Base-by-base conservation (phyloP, 1,139 yeast genomes). In the Suhomyces guaymorum region DNA sequence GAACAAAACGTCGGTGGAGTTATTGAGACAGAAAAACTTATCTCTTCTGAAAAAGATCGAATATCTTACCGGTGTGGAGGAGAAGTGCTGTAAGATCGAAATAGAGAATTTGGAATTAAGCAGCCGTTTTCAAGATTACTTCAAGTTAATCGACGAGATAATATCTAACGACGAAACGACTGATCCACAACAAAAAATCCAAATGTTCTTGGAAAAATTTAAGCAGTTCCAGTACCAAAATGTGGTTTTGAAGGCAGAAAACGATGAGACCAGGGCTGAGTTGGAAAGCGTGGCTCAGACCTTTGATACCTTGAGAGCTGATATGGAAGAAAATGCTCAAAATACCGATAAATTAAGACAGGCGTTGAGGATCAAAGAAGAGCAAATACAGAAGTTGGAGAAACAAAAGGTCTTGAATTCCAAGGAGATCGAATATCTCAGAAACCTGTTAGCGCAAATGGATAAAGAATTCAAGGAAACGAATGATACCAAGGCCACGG, bases 351-450 rank as follows among this genome's bases (percentile, higher is more conserved):
- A 55, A 59, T 20, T 63, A 62, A 22, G 42, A 52, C 44, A 38
- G n/a, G n/a, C n/a, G n/a, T n/a, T 52, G 31, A 50, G 44, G 39
- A 52, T 48, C 17, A 63, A 58, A 54, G 57, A 61, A 41, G 61
- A 57, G 39, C 37, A 63, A 41, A 50, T 63, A 41, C 52, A 63
- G 36, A 59, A 80, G 42, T 54, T 79, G 15, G 80, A 80, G 38
- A 70, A 76, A 37, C 82, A 78, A 42, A 71, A 70, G 37, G 54
- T 64, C 2, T 60, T 83, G 30, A 73, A 80, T n/a, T 48, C 60
- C n/a, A 78, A 77, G 43, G 94, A 85, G 51, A 73, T 81, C 18
- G 75, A 69, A 36, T 70, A 80, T 39, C 59, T 85, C 37, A 63
- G 88, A 42, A 70, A 67, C 27, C 66, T 61, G 54, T 48, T 70